Base-by-base conservation (phyloP, 805 yeast species). In the Wickerhamiella cacticola region DNA sequence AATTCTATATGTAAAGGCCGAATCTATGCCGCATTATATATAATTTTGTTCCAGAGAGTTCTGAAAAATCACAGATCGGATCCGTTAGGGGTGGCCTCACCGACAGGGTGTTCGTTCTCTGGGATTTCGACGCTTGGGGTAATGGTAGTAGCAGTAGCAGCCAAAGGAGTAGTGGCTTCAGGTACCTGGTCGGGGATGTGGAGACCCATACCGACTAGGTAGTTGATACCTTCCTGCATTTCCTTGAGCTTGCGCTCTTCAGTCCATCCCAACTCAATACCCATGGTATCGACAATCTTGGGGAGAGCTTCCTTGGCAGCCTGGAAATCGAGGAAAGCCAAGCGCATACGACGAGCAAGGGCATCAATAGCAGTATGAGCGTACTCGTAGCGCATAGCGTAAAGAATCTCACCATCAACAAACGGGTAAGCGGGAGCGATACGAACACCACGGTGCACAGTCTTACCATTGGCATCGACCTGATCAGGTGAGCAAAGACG, bases 321-420 rank as follows among this genome's bases (percentile, higher is more conserved):
- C 63, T 78, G 78, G 36, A 92, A 84, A 67, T 88, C 88, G 62
- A 88, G 72, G 70, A 87, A 89, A 2, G 95, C 95, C 63, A 85
- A 78, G 67, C 97, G 79, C 47, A 89, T 80, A 73, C 97, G 81
- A 72, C 96, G 82, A 49, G 94, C 85, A 55, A 88, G 71, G 72
- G 88, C 86, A 66, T 88, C 97, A 49, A 80, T 69, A 41, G 95
- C 94, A 10, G 88, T 82, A 68, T 94, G 75, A 38, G 85, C 78
- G 64, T 86, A 85, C 69, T 88, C 97, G 66, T 84, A 75, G 52
- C 76, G 69, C 56, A 86, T 71, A 10, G 86, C 80, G 68, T 87
- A 89, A 60, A 78, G 73, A 64, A 89, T 73, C 69, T 88, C 97
- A 47, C 92, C 96, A 48, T 68, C 71, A 59, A 87, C 75, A 48